Evolutionary conservation across 2,329 filamentous ascomycete genomes (phyloP).

Genomic region (Exserohilum rostratum): DNA sequence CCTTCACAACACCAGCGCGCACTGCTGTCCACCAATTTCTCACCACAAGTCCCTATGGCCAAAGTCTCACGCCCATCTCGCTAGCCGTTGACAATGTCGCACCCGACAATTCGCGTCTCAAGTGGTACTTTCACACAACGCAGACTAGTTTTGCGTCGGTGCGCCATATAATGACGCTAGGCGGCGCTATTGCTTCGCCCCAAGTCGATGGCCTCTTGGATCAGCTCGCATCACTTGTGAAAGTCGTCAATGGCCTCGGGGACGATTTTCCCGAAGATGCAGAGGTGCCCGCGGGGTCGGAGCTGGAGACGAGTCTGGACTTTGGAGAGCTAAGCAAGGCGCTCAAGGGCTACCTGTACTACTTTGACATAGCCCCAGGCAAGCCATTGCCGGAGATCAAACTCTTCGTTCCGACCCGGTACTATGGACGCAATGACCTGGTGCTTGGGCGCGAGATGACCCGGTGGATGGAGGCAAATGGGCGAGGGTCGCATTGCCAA

Average conservation of each 20-base stretch:
- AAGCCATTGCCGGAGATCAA: constrained; percentile 25
- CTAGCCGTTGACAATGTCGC: constrained; percentile 13
- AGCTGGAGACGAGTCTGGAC: not conserved
- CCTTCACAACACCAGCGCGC: not conserved
- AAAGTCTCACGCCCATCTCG: not conserved
- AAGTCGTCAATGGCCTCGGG: constrained; percentile 3
- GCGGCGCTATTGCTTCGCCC: constrained; percentile 3
- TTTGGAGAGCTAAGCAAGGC: not conserved
- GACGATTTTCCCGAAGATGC: constrained; percentile 22
- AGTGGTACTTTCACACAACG: constrained; percentile 16
- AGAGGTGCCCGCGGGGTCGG: constrained; percentile 12
- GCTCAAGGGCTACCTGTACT: constrained; percentile 26
- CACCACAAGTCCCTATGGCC: not conserved
- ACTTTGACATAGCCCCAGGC: constrained; percentile 31
- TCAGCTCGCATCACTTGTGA: constrained; percentile 18
- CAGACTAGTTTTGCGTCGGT: constrained; percentile 25
- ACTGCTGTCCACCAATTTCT: not conserved
- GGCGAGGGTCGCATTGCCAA: not conserved
- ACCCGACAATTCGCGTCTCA: constrained; percentile 14
- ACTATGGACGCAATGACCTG: constrained; percentile 23
- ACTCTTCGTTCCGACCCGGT: constrained; percentile 21
- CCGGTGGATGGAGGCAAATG: constrained; percentile 11
- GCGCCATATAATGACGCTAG: constrained; percentile 32
- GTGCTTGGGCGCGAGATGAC: constrained; percentile 1
- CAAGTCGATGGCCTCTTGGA: constrained; percentile 4